Evolutionary conservation across 306 rosid species (phyloP), one percentile per base, ranked within the genome.

Genomic region (Cicer pinnatifidum): DNA sequence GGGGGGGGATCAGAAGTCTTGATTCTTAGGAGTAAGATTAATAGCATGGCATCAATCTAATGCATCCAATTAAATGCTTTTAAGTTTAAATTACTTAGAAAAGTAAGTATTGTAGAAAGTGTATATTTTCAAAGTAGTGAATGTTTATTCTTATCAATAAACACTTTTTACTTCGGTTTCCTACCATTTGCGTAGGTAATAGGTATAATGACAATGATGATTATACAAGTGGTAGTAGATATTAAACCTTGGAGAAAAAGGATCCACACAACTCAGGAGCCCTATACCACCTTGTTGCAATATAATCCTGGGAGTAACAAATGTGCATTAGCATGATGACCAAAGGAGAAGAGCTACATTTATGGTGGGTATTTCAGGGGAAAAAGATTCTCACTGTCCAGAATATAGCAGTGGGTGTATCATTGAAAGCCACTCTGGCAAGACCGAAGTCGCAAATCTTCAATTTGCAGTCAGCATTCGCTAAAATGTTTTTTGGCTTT

Each of bases 201-300:
- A 28, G 35, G 35, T 28, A 53, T 12, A 19, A 33, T 59, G 44
- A 15, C 66, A 0, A 59, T 54, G 61, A 54, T 11, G 9, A 41
- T 41, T 41, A 41, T 59, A 51, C 82, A 75, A 13, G 44, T 23
- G 59, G 39, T 3, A 76, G 78, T 12, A 70, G 75, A 46, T 50
- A 66, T 61, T 72, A 79, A 75, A 95, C 99, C 99, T 92, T 95
- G 59, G 99, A 95, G 82, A 91, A 92, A 87, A 95, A 95, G 16
- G 99, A 95, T 76, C 99, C 99, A 72, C 99, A 95, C 85, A 95
- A 83, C 78, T 95, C 99, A 66, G 99, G 99, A 73, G 99, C 99
- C 83, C 99, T 88, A 78, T 95, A 95, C 99, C 99, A 95, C 83
- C 99, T 89, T 38, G 99, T 95, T 57, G 99, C 97, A 69, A 91